Evolutionary conservation across 495 filamentous ascomycete species (phyloP).

Genomic region (Chaetomium cochliodes): DNA sequence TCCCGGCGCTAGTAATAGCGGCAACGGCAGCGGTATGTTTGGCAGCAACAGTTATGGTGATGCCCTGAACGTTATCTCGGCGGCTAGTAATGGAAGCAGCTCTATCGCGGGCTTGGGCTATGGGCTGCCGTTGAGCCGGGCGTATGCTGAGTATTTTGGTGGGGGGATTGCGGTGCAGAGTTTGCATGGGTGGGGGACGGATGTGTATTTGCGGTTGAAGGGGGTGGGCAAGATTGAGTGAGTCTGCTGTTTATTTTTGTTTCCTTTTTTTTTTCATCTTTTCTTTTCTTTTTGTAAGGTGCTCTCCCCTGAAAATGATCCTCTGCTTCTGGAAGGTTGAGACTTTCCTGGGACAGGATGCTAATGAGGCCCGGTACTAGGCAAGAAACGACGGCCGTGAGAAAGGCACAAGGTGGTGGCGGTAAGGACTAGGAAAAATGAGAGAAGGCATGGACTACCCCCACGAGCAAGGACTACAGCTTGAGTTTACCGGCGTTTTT

Average conservation of each 20-base stretch:
- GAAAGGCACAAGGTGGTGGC: not conserved
- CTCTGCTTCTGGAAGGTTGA: not conserved
- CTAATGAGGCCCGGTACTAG: not conserved
- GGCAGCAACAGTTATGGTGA: slow-evolving; percentile 29
- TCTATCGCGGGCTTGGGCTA: slow-evolving; percentile 92
- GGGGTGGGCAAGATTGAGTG: slow-evolving; percentile 71
- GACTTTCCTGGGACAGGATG: not conserved
- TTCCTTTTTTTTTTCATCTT: not conserved
- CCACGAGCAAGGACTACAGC: not conserved
- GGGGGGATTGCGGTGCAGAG: slow-evolving; percentile 94
- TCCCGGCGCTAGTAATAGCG: slow-evolving; percentile 22
- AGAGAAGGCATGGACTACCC: too few species aligned
- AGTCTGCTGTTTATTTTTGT: slow-evolving; percentile 12
- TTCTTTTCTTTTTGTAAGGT: not conserved
- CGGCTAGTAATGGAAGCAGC: slow-evolving; percentile 61
- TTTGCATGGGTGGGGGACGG: slow-evolving; percentile 86
- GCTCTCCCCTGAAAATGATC: too few species aligned
- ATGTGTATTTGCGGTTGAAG: slow-evolving; percentile 66
- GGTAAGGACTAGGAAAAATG: not conserved
- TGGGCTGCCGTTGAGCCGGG: slow-evolving; percentile 83
- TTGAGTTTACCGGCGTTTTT: not conserved
- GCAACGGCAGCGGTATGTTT: not conserved
- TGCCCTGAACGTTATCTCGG: slow-evolving; percentile 70
- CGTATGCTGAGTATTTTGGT: slow-evolving; percentile 98
- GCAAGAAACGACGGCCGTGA: slow-evolving; percentile 1